These are phyloP conservation scores for Punica granatum DNA, from an alignment of 345 rosid species.

Conservation along the genomic window DNA sequence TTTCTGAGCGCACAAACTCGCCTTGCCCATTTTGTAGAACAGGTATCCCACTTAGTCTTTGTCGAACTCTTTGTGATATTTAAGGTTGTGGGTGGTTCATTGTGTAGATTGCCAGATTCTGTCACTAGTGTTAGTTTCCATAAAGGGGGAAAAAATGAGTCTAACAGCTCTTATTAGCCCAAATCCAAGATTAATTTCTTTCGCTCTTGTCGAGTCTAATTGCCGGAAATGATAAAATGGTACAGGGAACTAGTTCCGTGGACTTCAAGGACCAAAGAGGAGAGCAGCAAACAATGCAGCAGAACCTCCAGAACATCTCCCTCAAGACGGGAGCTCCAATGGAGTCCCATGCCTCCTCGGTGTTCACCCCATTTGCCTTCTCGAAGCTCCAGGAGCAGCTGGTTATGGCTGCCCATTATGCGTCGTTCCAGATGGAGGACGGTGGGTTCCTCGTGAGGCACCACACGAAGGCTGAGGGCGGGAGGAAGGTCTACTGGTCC, in stretches of 20 bases:
- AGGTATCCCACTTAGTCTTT: conserved; percentile 39
- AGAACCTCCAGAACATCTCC: conserved; percentile 80
- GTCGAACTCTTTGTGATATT: neutral
- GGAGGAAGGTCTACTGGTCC: conserved; percentile 85
- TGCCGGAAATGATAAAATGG: conserved; percentile 5
- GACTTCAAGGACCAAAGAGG: conserved; percentile 96
- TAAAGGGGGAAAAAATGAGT: neutral
- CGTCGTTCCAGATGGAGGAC: conserved; percentile 83
- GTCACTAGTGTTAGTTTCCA: neutral
- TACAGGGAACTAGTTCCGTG: conserved; percentile 73
- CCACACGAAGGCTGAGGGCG: conserved; percentile 89
- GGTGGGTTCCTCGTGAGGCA: conserved; percentile 81
- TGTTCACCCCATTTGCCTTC: conserved; percentile 92
- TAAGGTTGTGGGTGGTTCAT: neutral
- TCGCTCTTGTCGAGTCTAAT: neutral
- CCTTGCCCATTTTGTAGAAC: conserved; percentile 87
- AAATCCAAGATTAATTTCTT: neutral
- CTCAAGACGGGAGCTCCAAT: conserved; percentile 90
- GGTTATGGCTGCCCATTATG: conserved; percentile 90
- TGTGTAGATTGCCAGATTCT: neutral
- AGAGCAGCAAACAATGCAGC: conserved; percentile 97
- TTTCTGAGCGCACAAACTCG: conserved; percentile 85
- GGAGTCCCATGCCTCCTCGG: conserved; percentile 85
- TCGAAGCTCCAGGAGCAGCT: conserved; percentile 95
- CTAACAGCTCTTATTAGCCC: neutral